Percentiles rank a stretch among this genome's conserved stretches.
Evolutionary conservation across 176 grass and related monocot genomes (phyloP).

Genomic region (Zea mays): DNA sequence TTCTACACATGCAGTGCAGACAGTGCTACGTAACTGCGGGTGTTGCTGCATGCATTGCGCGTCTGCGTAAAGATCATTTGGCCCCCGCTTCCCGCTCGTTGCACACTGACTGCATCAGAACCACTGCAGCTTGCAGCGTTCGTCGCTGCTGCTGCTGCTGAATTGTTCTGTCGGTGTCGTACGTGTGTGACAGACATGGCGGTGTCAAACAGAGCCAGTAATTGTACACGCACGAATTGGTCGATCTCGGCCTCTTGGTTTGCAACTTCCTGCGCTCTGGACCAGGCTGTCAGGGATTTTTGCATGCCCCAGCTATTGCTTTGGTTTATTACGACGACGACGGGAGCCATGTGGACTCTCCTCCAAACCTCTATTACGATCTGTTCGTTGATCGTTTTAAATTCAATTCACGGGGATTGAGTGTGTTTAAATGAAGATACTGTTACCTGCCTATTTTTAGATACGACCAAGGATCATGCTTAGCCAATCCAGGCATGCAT

Average conservation of each 20-base stretch:
- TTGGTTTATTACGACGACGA: conserved; percentile 31
- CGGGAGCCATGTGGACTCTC: conserved; percentile 31
- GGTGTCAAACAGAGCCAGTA: conserved; percentile 36
- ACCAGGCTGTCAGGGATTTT: conserved; percentile 33
- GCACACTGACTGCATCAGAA: neutral
- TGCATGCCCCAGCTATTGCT: conserved; percentile 15
- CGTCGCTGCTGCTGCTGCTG: neutral
- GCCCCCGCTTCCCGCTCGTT: neutral
- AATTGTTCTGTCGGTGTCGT: conserved; percentile 36
- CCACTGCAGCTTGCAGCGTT: neutral
- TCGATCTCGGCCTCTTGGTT: conserved; percentile 7
- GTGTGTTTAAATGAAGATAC: no score
- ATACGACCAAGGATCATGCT: no score
- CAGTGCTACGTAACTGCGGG: neutral
- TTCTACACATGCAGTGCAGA: neutral
- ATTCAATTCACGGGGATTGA: no score
- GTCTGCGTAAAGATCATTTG: conserved; percentile 7
- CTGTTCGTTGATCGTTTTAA: no score
- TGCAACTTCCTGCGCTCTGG: conserved; percentile 23
- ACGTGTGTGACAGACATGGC: conserved; percentile 33
- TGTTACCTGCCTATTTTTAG: no score
- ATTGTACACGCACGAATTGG: conserved; percentile 42
- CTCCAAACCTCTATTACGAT: conserved; percentile 9
- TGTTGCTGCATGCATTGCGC: neutral
- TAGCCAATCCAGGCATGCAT: no score